Evolutionary conservation across 2,329 filamentous ascomycete species (phyloP).

Genomic region (Aspergillus quadrilineatus): DNA sequence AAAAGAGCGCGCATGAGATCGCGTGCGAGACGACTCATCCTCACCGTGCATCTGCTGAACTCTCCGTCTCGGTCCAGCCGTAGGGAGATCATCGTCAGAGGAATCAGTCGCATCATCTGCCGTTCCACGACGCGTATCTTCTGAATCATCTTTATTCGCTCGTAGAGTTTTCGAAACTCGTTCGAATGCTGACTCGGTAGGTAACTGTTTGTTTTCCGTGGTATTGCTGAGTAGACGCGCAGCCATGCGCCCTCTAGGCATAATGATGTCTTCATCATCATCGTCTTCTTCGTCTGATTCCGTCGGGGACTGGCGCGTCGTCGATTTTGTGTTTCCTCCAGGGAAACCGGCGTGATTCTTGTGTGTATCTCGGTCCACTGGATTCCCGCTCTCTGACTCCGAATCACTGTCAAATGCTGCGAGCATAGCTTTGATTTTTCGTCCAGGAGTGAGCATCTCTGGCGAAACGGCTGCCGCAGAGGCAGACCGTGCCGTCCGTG

Average conservation of each 20-base stretch:
- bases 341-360: conserved; percentile 4
- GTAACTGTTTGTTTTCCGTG: conserved; percentile 10
- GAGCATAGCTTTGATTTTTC: conserved; percentile 52
- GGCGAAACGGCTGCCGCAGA: conserved; percentile 31
- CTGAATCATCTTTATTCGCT: conserved; percentile 15
- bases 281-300: conserved; percentile 27
- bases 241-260: conserved; percentile 64
- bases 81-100: conserved; percentile 32
- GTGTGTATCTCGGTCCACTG: conserved; percentile 13
- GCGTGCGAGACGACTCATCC: conserved; percentile 22
- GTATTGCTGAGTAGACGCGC: conserved; percentile 57
- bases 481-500: conserved; percentile 34
- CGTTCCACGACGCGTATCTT: conserved; percentile 12
- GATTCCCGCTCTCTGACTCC: conserved; percentile 43
- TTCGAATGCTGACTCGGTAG: conserved; percentile 39
- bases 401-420: conserved; percentile 50
- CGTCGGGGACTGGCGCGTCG: conserved; percentile 1
- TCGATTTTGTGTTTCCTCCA: conserved; percentile 2
- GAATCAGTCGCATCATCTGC: conserved; percentile 23
- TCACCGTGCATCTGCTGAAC: conserved; percentile 28
- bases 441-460: conserved; percentile 43
- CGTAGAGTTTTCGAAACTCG: conserved; percentile 36
- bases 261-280: conserved; percentile 49
- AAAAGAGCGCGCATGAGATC: conserved; percentile 26
- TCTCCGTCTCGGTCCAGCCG: conserved; percentile 30